Conservation (phyloP, 129 eudicot species). For the Centaurea solstitialis region DNA sequence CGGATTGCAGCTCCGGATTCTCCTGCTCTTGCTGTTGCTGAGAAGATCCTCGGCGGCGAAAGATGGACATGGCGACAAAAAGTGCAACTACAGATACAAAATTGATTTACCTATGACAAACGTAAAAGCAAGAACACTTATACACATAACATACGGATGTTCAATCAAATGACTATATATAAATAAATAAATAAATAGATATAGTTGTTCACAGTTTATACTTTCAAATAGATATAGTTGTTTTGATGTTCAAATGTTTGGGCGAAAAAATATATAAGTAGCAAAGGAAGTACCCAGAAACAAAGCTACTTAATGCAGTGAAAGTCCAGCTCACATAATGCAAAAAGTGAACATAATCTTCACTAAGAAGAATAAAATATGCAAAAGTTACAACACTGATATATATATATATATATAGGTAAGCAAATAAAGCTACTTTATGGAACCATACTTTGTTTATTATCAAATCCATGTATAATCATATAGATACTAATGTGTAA, state of each 20-base stretch:
- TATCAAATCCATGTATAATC: slow-evolving; percentile 14
- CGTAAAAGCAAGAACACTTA: not conserved
- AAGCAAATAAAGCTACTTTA: slow-evolving; percentile 29
- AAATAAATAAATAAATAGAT: not conserved
- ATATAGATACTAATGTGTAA: not conserved
- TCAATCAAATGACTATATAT: not conserved
- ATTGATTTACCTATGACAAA: not conserved
- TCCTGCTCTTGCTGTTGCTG: slow-evolving; percentile 47
- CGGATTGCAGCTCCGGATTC: slow-evolving; percentile 48
- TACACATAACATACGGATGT: not conserved
- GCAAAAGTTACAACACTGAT: slow-evolving; percentile 7
- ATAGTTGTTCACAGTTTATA: not conserved
- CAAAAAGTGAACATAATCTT: slow-evolving; percentile 5
- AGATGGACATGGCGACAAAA: slow-evolving; percentile 44
- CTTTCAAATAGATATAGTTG: slow-evolving; percentile 3
- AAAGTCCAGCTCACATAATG: slow-evolving; percentile 22
- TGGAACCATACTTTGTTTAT: slow-evolving; percentile 17
- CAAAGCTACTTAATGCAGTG: slow-evolving; percentile 17
- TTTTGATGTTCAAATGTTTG: slow-evolving; percentile 8
- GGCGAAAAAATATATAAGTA: not conserved
- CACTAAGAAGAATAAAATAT: slow-evolving; percentile 8
- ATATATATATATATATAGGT: not conserved
- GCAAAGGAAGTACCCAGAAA: not conserved
- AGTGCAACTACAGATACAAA: slow-evolving; percentile 15
- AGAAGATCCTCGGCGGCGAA: slow-evolving; percentile 59